Conservation (phyloP, 345 rosid genomes). For the Hypericum androsaemum region DNA sequence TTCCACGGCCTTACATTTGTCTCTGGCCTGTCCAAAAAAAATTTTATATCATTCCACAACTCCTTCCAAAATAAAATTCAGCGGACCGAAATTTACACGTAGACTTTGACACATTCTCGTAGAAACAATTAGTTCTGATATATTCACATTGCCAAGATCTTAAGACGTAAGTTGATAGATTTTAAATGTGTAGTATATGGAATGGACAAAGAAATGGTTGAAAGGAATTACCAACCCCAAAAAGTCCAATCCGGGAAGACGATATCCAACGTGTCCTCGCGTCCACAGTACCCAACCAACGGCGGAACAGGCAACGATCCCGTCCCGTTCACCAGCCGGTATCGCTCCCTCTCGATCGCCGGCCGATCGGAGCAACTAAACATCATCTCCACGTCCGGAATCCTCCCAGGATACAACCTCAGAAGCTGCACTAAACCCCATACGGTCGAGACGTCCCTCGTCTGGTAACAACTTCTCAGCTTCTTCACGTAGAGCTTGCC, state of each 20-base stretch:
- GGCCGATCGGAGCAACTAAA: slow-evolving; percentile 51
- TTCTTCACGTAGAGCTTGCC: slow-evolving; percentile 53
- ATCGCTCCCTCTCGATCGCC: slow-evolving; percentile 26
- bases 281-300: background rate
- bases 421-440: slow-evolving; percentile 77
- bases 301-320: background rate
- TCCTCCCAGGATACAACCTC: slow-evolving; percentile 51
- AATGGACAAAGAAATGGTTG: background rate
- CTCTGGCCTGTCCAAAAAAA: slow-evolving; percentile 36
- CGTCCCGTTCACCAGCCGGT: slow-evolving; percentile 15
- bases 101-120: too few species aligned
- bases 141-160: too few species aligned
- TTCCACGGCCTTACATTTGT: slow-evolving; percentile 56
- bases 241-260: slow-evolving; percentile 5
- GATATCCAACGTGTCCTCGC: background rate
- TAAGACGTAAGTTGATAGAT: too few species aligned
- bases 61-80: too few species aligned
- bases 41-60: background rate
- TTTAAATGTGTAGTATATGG: background rate
- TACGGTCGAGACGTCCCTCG: slow-evolving; percentile 41
- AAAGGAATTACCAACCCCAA: slow-evolving; percentile 40
- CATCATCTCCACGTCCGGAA: slow-evolving; percentile 68
- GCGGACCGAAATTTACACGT: too few species aligned
- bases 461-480: slow-evolving; percentile 36
- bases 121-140: too few species aligned